Evolutionary conservation across 2,329 filamentous ascomycete genomes (phyloP).

Genomic region (Dactylellina sp.): DNA sequence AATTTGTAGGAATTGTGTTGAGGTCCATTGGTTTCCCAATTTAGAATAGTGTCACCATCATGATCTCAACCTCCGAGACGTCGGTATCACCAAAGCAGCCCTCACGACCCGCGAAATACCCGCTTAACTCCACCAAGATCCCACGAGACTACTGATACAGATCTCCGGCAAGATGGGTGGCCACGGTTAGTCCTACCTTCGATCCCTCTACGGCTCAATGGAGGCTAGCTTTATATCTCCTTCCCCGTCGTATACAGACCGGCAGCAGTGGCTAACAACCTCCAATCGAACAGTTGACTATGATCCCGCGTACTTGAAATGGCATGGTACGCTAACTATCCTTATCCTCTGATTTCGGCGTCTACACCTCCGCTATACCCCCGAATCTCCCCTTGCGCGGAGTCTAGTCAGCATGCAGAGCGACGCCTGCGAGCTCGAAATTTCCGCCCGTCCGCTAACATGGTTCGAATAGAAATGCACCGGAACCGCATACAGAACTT

Average conservation of each 20-base stretch:
- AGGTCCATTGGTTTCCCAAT: neutral
- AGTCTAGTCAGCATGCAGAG: no score
- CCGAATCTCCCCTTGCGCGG: neutral
- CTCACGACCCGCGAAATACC: neutral
- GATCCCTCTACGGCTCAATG: neutral
- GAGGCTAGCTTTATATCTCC: no score
- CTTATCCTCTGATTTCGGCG: constrained; percentile 1
- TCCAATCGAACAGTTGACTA: constrained; percentile 24
- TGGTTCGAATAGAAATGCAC: constrained; percentile 37
- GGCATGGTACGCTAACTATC: constrained; percentile 30
- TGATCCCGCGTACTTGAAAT: constrained; percentile 53
- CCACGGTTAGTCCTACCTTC: constrained; percentile 12
- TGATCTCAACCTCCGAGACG: constrained; percentile 49
- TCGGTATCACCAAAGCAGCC: neutral
- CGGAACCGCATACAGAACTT: constrained; percentile 43
- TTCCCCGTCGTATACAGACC: neutral
- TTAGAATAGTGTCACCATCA: constrained; percentile 3
- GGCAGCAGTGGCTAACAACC: constrained; percentile 19
- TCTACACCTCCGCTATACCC: neutral
- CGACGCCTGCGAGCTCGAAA: no score
- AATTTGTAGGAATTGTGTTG: no score
- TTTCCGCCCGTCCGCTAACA: neutral
- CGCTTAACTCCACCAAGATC: neutral
- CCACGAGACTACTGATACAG: constrained; percentile 15
- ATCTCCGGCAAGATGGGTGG: constrained; percentile 45